Evolutionary conservation across 805 yeast species (phyloP).

Genomic region (Metschnikowia amazonensis): DNA sequence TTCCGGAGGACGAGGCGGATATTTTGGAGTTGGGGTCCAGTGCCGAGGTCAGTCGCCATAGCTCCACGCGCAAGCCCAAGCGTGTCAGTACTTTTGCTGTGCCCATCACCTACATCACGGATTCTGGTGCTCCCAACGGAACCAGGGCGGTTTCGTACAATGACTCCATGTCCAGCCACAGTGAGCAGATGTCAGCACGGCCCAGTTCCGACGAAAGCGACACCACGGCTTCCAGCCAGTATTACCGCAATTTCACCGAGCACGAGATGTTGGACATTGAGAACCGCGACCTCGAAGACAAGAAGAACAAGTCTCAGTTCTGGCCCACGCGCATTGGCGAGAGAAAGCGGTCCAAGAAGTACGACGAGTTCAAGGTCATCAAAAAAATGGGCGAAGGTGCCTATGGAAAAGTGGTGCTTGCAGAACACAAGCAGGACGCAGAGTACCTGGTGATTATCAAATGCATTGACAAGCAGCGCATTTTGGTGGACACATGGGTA

Average conservation of each 20-base stretch:
- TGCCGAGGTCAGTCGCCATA: constrained; percentile 29
- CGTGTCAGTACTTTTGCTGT: constrained; percentile 26
- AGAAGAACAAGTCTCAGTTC: constrained; percentile 32
- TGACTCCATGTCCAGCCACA: constrained; percentile 10
- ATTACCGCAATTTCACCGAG: constrained; percentile 32
- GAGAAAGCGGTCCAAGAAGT: constrained; percentile 63
- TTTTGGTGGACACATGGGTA: constrained; percentile 96
- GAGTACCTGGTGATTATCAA: constrained; percentile 73
- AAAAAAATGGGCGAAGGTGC: constrained; percentile 95
- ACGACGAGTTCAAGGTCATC: constrained; percentile 64
- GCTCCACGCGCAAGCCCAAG: constrained; percentile 32
- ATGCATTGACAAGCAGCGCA: constrained; percentile 86
- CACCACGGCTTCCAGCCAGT: constrained; percentile 8
- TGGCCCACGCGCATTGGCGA: constrained; percentile 60
- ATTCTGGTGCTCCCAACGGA: constrained; percentile 1
- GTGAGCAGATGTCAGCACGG: constrained; percentile 6
- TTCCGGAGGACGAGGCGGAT: constrained; percentile 35
- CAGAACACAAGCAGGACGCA: constrained; percentile 60
- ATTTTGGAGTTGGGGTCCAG: constrained; percentile 28
- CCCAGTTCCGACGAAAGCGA: constrained; percentile 11
- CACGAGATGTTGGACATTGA: constrained; percentile 45
- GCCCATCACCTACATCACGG: constrained; percentile 21
- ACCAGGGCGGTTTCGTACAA: constrained; percentile 6
- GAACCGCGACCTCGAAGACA: constrained; percentile 38
- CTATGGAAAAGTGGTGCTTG: constrained; percentile 88